Evolutionary conservation across 2,329 filamentous ascomycete species (phyloP).

Genomic region (Pseudogymnoascus sp.): DNA sequence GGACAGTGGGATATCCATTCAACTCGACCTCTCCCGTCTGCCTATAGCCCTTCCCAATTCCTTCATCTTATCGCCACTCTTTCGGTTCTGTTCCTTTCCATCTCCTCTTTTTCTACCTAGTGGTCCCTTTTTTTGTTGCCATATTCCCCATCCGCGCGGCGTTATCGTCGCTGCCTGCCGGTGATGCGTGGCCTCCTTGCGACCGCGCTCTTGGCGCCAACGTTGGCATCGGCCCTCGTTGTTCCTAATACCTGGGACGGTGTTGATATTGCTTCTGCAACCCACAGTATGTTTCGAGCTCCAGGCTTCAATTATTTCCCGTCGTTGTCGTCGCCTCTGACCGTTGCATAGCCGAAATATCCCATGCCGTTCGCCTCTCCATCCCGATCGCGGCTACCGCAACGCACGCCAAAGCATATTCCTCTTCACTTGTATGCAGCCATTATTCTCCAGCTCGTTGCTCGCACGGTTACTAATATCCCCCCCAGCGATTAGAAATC

Average conservation of each 20-base stretch:
- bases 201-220: slow-evolving; percentile 4
- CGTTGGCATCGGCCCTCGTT: slow-evolving; percentile 6
- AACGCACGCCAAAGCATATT: neutral
- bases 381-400: neutral
- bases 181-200: slow-evolving; percentile 4
- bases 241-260: slow-evolving; percentile 1
- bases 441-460: neutral
- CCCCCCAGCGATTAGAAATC: neutral
- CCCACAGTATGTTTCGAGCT: neutral
- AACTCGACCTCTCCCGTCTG: neutral
- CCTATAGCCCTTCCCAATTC: neutral
- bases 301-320: neutral
- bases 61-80: neutral
- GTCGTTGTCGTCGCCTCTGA: neutral
- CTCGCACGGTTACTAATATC: neutral
- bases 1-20: neutral
- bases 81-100: neutral
- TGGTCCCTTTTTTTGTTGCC: neutral
- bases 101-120: neutral
- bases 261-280: neutral
- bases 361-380: neutral
- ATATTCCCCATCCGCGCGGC: neutral
- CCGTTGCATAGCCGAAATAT: neutral
- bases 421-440: neutral
- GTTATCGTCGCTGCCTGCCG: neutral